Evolutionary conservation across 306 rosid species (phyloP).

Genomic region (Citrullus mucosospermus): DNA sequence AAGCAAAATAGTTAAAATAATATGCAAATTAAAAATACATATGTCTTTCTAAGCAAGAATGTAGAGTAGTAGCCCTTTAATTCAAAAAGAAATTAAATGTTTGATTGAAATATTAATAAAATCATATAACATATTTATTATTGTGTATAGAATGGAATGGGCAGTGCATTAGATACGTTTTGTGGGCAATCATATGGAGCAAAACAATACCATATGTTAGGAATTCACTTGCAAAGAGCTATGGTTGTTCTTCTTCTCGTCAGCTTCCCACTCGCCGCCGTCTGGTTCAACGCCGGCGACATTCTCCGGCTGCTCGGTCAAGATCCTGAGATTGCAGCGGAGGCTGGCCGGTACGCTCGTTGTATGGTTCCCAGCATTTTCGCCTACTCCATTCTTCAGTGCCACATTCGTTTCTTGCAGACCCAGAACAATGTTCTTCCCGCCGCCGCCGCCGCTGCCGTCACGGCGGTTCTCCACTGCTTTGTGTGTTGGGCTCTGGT

Average conservation of each 20-base stretch:
- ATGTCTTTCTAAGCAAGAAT: no score
- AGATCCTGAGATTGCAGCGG: constrained; percentile 29
- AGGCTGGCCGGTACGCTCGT: constrained; percentile 26
- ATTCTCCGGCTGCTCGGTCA: constrained; percentile 28
- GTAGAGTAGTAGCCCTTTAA: no score
- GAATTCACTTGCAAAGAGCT: constrained; percentile 35
- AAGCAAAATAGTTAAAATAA: no score
- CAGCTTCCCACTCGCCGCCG: constrained; percentile 21
- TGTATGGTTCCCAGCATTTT: constrained; percentile 29
- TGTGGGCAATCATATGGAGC: constrained; percentile 38
- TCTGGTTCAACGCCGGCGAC: constrained; percentile 31
- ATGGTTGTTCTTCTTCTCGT: constrained; percentile 28
- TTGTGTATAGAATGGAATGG: constrained; percentile 23
- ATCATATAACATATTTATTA: no score
- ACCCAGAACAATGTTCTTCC: constrained; percentile 27
- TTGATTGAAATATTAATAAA: no score
- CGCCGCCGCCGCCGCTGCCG: constrained; percentile 12
- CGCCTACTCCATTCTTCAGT: constrained; percentile 20
- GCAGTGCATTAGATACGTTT: constrained; percentile 31
- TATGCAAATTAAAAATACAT: no score
- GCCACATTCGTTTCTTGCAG: constrained; percentile 24
- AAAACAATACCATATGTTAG: constrained; percentile 24
- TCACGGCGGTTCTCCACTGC: constrained; percentile 13
- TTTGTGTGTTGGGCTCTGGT: constrained; percentile 22
- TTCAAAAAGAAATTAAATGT: no score